Percentiles rank a stretch among this genome's conserved stretches.
Conservation (phyloP, 1,139 yeast species). For the Trichomonascaceae sp. region DNA sequence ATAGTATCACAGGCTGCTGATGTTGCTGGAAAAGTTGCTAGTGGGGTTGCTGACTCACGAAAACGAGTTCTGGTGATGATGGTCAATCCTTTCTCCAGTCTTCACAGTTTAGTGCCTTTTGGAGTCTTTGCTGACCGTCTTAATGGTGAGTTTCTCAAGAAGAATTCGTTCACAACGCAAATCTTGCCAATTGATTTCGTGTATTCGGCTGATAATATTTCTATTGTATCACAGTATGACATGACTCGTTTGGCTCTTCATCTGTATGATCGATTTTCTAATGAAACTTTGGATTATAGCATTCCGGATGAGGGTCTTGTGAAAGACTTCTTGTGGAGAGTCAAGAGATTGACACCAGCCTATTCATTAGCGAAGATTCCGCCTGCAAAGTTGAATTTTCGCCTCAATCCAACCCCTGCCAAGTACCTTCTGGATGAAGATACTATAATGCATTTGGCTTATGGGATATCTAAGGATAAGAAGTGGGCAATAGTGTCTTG, state of each 20-base stretch:
- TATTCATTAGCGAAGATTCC: constrained; percentile 32
- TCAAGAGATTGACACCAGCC: constrained; percentile 26
- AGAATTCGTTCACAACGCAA: background rate
- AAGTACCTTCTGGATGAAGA: constrained; percentile 52
- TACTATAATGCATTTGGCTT: constrained; percentile 75
- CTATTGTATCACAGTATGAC: constrained; percentile 45
- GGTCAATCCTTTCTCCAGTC: background rate
- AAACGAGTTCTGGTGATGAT: constrained; percentile 1
- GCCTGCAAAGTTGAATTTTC: constrained; percentile 45
- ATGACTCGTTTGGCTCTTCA: constrained; percentile 50
- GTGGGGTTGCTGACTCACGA: background rate
- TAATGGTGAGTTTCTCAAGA: background rate
- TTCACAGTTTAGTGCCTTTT: background rate
- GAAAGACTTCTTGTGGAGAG: background rate
- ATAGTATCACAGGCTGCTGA: background rate
- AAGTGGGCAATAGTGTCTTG: constrained; percentile 86
- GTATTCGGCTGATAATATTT: constrained; percentile 34
- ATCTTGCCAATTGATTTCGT: constrained; percentile 8
- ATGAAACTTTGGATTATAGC: background rate
- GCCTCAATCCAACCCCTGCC: constrained; percentile 38
- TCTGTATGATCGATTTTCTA: constrained; percentile 48
- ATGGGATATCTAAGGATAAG: constrained; percentile 72
- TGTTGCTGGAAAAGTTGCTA: background rate
- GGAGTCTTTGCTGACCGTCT: background rate
- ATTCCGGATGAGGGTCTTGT: background rate